phyloP scores from a whole-genome alignment of 1,284 basidiomycete species.

The Tilletia setariae region DNA sequence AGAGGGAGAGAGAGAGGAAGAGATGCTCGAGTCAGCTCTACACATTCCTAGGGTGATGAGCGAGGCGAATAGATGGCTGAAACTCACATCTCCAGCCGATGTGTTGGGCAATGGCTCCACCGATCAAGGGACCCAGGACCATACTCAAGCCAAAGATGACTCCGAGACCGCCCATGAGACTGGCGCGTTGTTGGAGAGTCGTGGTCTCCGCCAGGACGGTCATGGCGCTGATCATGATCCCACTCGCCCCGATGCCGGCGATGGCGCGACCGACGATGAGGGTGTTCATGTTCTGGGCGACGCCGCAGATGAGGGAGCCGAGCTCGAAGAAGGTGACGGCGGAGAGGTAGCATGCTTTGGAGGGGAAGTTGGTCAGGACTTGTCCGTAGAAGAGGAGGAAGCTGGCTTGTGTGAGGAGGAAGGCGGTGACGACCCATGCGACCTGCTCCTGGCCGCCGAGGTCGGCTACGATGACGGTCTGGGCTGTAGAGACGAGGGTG shows the following conservation, averaged over 20 bases:
- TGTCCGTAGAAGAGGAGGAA: conserved; percentile 22
- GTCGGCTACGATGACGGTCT: not conserved
- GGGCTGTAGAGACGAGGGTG: conserved; percentile 11
- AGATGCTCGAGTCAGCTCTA: no score
- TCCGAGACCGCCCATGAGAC: conserved; percentile 55
- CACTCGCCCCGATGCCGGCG: conserved; percentile 58
- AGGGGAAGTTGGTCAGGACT: conserved; percentile 21
- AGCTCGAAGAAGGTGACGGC: conserved; percentile 34
- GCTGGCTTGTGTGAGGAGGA: conserved; percentile 40
- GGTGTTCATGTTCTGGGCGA: conserved; percentile 28
- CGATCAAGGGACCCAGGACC: conserved; percentile 55
- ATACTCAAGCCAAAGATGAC: conserved; percentile 34
- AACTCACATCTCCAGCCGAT: not conserved
- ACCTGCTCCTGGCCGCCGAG: not conserved
- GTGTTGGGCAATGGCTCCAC: conserved; percentile 47
- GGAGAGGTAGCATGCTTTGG: conserved; percentile 33
- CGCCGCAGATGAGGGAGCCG: conserved; percentile 33
- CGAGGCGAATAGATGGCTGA: conserved; percentile 9
- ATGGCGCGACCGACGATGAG: conserved; percentile 44
- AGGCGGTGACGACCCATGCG: not conserved
- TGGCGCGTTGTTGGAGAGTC: conserved; percentile 57
- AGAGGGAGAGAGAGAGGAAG: no score
- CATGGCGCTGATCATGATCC: conserved; percentile 56
- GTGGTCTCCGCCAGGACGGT: conserved; percentile 58
- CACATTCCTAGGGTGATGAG: no score